Evolutionary conservation across 2,329 filamentous ascomycete species (phyloP), one percentile per base, ranked within the genome.

Genomic region (Gremmenia infestans): DNA sequence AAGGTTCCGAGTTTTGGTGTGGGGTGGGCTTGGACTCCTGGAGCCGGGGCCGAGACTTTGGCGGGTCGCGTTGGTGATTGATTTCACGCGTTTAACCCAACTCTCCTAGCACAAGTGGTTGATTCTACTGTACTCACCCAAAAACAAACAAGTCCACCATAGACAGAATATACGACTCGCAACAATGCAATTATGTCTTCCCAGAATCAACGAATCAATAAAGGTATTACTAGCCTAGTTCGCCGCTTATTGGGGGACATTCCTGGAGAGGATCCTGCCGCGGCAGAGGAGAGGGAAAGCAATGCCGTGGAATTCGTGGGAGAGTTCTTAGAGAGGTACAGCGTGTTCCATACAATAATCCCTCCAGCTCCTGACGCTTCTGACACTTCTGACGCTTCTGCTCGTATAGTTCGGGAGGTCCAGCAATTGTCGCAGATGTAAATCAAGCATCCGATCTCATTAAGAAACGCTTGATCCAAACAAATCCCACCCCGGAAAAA

Each of bases 361-460:
- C 9, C 42, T 28, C 43, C 57, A 60, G 48, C 63, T 54, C 45
- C 42, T 48, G 50, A 55, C 50, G 48, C 63, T 54, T 47, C 42
- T 48, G 50, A 55, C 50, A 14, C 47, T 48, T 53, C 42, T 48
- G 50, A 55, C 50, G 11, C 47, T 48, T 53, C 17, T 4, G n/a
- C 19, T 12, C 7, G 42, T 28, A 22, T 56, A 70, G 64, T 53
- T 67, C 65, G 47, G 61, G 54, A 53, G 55, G 53, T 50, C 64
- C 68, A 45, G 61, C 68, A n/a, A 66, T 70, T n/a, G 65, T 70
- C 37, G 70, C 70, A 56, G 78, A 78, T 64, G 87, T 96, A 61
- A 93, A 96, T 70, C 92, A 97, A 78, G 91, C 92, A 53, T 90
- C 90, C 32, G 91, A 97, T 71, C 76, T 96, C 66, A 97, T 99